Base-by-base conservation (phyloP, 2,329 filamentous ascomycete species). In the Herpomyces periplanetae region DNA sequence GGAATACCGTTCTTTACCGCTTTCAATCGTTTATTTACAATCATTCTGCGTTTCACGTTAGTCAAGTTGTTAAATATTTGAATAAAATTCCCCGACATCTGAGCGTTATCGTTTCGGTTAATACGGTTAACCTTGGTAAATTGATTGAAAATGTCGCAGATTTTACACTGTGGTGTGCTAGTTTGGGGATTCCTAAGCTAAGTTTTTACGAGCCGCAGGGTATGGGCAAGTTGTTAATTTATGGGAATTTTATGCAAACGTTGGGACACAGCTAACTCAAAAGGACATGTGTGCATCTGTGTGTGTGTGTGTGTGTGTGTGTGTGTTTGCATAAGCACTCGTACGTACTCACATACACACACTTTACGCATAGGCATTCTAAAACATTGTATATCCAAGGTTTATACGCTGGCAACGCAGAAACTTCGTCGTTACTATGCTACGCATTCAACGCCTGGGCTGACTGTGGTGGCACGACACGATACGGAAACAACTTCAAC, bases 171-270 rank as follows among this genome's bases (percentile, higher is more conserved):
- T 96, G 80, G 80, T 80, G 65, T 34, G 61, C 69, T 11, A 69
- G 69, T 31, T 65, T 68, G 10, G 71, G 71, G 4, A 85, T 96
- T 24, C 60, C 65, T 6, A 54, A 61, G 36, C 43, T 96, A 27
- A 87, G 71, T 18, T 48, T 96, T 11, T 96, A 96, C 34, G 80
- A 96, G 39, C 62, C 57, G 38, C 80, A 61, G 25, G 75, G 73
- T 84, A 45, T 19, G 50, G 28, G 5, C 5, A 8, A 8, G 27
- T 9, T 9, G 2, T 11, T 10, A 13, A 10, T 4, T 11, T n/a
- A n/a, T n/a, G n/a, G n/a, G n/a, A n/a, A n/a, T n/a, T n/a, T n/a
- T n/a, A n/a, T n/a, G n/a, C n/a, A n/a, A n/a, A n/a, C n/a, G n/a
- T n/a, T n/a, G n/a, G n/a, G n/a, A n/a, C n/a, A n/a, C n/a, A n/a